phyloP scores from a whole-genome alignment of 2,329 filamentous ascomycete genomes.

The Dryadomyces sulphureus region DNA sequence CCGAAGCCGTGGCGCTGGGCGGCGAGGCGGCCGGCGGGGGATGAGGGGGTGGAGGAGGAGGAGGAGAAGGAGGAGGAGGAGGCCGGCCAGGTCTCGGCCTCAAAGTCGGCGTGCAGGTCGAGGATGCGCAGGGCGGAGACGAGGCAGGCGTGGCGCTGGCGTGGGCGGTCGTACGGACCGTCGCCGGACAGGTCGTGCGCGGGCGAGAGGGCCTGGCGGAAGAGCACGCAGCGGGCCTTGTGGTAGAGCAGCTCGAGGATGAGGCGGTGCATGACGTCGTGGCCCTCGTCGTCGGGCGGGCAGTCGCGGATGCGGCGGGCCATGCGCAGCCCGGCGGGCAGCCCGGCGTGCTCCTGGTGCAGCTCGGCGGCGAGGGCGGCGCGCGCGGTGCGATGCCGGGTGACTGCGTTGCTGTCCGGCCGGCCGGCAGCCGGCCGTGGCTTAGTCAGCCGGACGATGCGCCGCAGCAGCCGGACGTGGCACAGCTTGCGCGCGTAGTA shows the following conservation, averaged over 20 bases:
- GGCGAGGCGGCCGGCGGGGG: conserved; percentile 35
- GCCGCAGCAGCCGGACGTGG: conserved; percentile 21
- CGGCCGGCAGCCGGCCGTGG: neutral
- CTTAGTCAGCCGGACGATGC: conserved; percentile 29
- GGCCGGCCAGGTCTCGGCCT: conserved; percentile 30
- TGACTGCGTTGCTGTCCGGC: too few relatives aligned
- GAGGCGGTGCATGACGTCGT: conserved; percentile 34
- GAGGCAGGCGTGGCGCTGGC: conserved; percentile 35
- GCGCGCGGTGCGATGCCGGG: neutral
- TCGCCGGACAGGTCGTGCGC: too few relatives aligned
- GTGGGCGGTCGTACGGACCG: conserved; percentile 11
- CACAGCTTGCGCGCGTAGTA: conserved; percentile 34
- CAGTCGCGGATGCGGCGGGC: conserved; percentile 8
- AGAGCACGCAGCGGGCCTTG: conserved; percentile 41
- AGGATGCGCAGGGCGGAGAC: conserved; percentile 35
- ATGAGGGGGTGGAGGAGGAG: too few relatives aligned
- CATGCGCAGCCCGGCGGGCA: conserved; percentile 10
- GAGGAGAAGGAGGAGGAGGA: neutral
- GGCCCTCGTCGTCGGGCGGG: conserved; percentile 27
- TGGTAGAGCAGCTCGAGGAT: conserved; percentile 34
- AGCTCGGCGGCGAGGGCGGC: conserved; percentile 7
- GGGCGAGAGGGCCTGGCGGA: conserved; percentile 38
- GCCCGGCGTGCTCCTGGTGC: neutral
- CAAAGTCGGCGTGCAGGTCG: conserved; percentile 30
- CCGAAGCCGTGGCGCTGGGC: conserved; percentile 39